Percentiles rank a stretch among this genome's conserved stretches.
These are phyloP conservation scores for Hanseniaspora taiwanica DNA, from an alignment of 805 yeast species.

Conservation along the genomic window DNA sequence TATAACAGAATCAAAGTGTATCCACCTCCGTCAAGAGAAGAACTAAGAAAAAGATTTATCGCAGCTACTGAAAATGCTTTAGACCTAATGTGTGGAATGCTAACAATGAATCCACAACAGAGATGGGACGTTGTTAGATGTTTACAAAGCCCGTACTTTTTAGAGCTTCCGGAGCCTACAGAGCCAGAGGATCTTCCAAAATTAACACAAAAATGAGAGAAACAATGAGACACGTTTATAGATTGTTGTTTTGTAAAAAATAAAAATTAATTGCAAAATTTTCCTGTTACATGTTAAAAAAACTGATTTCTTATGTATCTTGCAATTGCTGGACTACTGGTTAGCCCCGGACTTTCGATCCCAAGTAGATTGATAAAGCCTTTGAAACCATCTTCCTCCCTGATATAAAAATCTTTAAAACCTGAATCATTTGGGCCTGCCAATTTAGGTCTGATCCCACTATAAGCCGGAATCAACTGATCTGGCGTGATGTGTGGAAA, in stretches of 20 bases:
- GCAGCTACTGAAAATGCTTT: constrained; percentile 85
- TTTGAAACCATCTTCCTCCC: constrained; percentile 54
- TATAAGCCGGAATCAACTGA: constrained; percentile 51
- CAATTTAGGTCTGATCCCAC: constrained; percentile 79
- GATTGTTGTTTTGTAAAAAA: background rate
- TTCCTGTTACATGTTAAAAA: background rate
- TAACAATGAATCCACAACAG: constrained; percentile 64
- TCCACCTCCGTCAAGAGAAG: constrained; percentile 74
- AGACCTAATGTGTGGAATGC: constrained; percentile 58
- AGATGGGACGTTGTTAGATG: constrained; percentile 57
- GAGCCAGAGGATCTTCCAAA: constrained; percentile 28
- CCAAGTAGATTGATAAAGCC: constrained; percentile 75
- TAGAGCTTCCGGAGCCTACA: constrained; percentile 64
- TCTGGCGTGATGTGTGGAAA: constrained; percentile 42
- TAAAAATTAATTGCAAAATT: background rate
- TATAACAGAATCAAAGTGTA: constrained; percentile 63
- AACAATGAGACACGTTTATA: background rate
- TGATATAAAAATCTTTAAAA: constrained; percentile 64
- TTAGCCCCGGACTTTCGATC: constrained; percentile 85
- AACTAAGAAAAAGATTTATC: constrained; percentile 67
- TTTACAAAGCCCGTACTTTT: constrained; percentile 52
- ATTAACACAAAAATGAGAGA: constrained; percentile 2
- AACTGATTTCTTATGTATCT: constrained; percentile 40
- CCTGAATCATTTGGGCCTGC: constrained; percentile 28
- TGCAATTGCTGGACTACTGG: constrained; percentile 73